Evolutionary conservation across 129 eudicot genomes (phyloP), one percentile per base, ranked within the genome.

Genomic region (Kitagawia praeruptora): DNA sequence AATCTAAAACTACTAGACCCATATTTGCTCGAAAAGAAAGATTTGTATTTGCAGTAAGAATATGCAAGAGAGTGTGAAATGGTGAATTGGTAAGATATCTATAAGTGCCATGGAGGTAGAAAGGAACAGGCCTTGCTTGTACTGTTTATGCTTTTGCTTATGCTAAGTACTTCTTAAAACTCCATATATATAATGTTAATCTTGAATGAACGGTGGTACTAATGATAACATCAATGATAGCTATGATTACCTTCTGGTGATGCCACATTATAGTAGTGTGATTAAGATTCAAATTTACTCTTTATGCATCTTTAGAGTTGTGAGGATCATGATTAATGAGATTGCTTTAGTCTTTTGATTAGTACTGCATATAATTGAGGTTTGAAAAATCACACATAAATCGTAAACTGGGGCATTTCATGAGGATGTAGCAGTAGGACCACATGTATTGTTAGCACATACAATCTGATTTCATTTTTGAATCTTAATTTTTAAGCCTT

Each of bases 311-410:
- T 81, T 84, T 83, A 71, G 82, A 75, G 79, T 71, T 75, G 91
- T 64, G 87, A 83, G 83, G 53, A 84, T 87, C 69, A 89, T 89
- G 85, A 89, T 89, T 84, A 83, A 23, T 6, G 82, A 51, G 47
- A 76, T 70, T 61, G 70, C n/a, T n/a, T n/a, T n/a, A n/a, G n/a
- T n/a, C n/a, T n/a, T n/a, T n/a, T n/a, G 11, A 31, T 64, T 25
- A 64, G 5, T 31, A 25, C 2, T 34, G 48, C 23, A 27, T 75
- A 76, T 49, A 51, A 70, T 66, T 66, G 41, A 66, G 72, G 41
- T 66, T 64, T 66, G 11, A 66, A 27, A 10, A 31, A 66, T 3
- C 19, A 27, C 8, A 10, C 71, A 66, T 3, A 27, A 10, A 66
- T 66, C 27, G 21, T 54, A 4, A 27, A 66, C 72, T 66, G 41